These are phyloP conservation scores for Thermothielavioides terrestris DNA, from an alignment of 495 filamentous ascomycete species.

Conservation along the genomic window DNA sequence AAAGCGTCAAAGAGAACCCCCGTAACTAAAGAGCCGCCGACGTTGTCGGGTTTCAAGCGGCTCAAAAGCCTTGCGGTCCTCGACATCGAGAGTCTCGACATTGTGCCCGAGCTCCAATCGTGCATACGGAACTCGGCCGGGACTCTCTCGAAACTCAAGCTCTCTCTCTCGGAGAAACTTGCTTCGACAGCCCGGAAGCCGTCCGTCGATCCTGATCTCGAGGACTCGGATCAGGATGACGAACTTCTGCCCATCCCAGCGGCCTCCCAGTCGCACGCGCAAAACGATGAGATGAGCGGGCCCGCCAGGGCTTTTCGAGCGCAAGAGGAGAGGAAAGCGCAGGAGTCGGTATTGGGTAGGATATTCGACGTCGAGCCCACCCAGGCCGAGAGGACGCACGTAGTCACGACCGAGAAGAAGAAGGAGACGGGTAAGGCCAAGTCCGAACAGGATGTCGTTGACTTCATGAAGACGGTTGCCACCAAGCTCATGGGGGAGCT, in stretches of 20 bases:
- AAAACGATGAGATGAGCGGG: constrained; percentile 25
- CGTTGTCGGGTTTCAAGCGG: constrained; percentile 47
- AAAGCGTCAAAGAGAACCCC: constrained; percentile 18
- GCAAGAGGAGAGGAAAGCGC: constrained; percentile 42
- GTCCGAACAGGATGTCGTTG: constrained; percentile 32
- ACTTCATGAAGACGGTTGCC: constrained; percentile 32
- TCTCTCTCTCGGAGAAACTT: constrained; percentile 49
- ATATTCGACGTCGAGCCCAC: constrained; percentile 44
- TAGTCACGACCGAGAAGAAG: constrained; percentile 24
- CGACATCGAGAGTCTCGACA: constrained; percentile 49
- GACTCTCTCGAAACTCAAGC: constrained; percentile 43
- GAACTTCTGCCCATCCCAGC: constrained; percentile 27
- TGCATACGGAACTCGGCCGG: constrained; percentile 45
- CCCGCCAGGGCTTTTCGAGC: constrained; percentile 34
- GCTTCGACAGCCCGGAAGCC: constrained; percentile 46
- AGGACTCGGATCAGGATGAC: constrained; percentile 47
- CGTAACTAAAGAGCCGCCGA: constrained; percentile 30
- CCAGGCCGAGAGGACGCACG: constrained; percentile 18
- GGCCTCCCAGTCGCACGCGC: constrained; percentile 2
- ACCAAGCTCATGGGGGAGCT: constrained; percentile 27
- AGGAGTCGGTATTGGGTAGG: constrained; percentile 46
- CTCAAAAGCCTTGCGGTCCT: constrained; percentile 47
- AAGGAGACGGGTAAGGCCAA: constrained; percentile 15
- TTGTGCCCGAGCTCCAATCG: constrained; percentile 43
- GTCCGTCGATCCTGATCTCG: constrained; percentile 35